Percentiles rank a stretch among this genome's conserved stretches.
Evolutionary conservation across 768 basidiomycete genomes (phyloP).

Genomic region (Phlebiopsis flavidoalba): DNA sequence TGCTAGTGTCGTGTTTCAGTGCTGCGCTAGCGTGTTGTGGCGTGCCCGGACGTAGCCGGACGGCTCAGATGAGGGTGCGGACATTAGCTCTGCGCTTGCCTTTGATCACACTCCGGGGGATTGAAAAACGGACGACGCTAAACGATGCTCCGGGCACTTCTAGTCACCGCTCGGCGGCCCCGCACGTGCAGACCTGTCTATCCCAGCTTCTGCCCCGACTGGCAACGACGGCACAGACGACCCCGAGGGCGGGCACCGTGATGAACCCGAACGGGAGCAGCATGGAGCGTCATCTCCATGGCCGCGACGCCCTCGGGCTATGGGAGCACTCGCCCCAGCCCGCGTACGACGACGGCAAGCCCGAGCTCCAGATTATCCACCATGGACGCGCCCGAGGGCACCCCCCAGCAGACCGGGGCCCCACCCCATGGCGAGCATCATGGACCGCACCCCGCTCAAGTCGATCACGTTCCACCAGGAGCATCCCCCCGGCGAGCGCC

Average conservation of each 20-base stretch:
- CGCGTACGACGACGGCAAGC: background rate
- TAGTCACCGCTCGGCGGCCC: conserved; percentile 75
- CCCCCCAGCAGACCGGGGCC: background rate
- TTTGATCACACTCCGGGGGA: background rate
- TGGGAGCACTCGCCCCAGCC: background rate
- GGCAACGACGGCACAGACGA: conserved; percentile 31
- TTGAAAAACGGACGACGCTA: background rate
- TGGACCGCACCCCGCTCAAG: conserved; percentile 15
- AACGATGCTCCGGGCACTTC: conserved; percentile 14
- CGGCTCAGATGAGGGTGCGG: background rate
- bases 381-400: conserved; percentile 16
- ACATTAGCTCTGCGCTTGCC: background rate
- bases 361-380: conserved; percentile 26
- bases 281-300: conserved; percentile 3
- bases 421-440: conserved; percentile 8
- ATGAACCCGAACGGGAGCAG: conserved; percentile 33
- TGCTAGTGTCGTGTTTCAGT: background rate
- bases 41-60: background rate
- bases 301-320: background rate
- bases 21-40: background rate
- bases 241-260: conserved; percentile 6
- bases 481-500: conserved; percentile 15
- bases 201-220: conserved; percentile 74
- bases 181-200: conserved; percentile 78
- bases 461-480: conserved; percentile 24